phyloP scores from a whole-genome alignment of 495 filamentous ascomycete genomes.

The Penicillium robsamsonii region DNA sequence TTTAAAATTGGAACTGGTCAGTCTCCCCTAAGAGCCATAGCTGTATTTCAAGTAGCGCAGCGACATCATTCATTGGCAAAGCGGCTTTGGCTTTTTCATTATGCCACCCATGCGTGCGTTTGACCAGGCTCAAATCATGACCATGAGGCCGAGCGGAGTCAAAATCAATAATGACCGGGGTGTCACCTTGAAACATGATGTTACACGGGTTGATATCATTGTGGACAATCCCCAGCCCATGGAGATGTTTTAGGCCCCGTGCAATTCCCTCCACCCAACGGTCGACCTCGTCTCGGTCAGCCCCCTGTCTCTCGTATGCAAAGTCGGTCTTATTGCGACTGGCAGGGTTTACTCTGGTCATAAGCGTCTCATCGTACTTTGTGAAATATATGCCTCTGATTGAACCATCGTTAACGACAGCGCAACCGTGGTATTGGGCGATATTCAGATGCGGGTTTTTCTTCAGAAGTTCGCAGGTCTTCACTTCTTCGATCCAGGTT shows the following conservation, averaged over 20 bases:
- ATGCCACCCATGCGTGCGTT: constrained; percentile 5
- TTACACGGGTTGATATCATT: constrained; percentile 35
- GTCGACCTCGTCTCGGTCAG: not conserved
- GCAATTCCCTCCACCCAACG: constrained; percentile 16
- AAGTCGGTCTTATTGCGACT: constrained; percentile 19
- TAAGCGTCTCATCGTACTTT: constrained; percentile 28
- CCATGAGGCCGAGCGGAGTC: constrained; percentile 2
- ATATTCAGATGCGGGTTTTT: constrained; percentile 29
- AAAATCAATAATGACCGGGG: constrained; percentile 31
- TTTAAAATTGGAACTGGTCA: constrained; percentile 6
- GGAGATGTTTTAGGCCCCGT: constrained; percentile 36
- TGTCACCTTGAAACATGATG: constrained; percentile 30
- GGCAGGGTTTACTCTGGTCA: constrained; percentile 21
- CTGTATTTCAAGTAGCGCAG: constrained; percentile 1
- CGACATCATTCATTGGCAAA: constrained; percentile 2
- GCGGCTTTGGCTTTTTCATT: not conserved
- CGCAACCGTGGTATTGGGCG: constrained; percentile 31
- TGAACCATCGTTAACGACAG: constrained; percentile 22
- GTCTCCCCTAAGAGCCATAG: constrained; percentile 1
- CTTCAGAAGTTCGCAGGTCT: constrained; percentile 23
- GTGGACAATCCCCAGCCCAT: constrained; percentile 27
- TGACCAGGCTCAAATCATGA: constrained; percentile 2
- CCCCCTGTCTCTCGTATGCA: not conserved
- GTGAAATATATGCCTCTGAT: constrained; percentile 35
- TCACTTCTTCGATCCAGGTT: constrained; percentile 11